phyloP scores from a whole-genome alignment of 2,329 filamentous ascomycete species.

The Trichothecium sympodiale region DNA sequence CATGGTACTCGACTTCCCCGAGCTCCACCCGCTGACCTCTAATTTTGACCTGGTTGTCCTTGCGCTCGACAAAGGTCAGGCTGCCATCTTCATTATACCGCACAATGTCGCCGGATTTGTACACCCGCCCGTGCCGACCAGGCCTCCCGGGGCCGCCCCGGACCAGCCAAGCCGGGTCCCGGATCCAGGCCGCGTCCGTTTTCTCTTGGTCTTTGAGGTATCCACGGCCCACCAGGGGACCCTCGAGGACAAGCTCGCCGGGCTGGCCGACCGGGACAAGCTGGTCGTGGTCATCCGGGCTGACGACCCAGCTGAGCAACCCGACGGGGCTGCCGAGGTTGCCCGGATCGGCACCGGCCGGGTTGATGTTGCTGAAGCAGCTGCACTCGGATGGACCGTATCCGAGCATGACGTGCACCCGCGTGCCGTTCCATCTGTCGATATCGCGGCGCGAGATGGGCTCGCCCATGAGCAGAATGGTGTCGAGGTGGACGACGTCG shows the following conservation, averaged over 20 bases:
- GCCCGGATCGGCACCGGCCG: constrained; percentile 4
- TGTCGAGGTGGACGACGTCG: background rate
- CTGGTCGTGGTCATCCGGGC: constrained; percentile 1
- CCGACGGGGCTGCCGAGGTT: constrained; percentile 6
- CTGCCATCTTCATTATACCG: constrained; percentile 16
- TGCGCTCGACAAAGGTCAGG: constrained; percentile 22
- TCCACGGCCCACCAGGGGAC: constrained; percentile 34
- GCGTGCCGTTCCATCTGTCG: constrained; percentile 1
- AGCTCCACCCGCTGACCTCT: constrained; percentile 38
- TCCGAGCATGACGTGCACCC: constrained; percentile 1
- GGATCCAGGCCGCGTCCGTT: constrained; percentile 33
- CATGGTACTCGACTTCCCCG: constrained; percentile 12
- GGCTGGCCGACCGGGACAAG: background rate
- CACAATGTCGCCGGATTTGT: constrained; percentile 23
- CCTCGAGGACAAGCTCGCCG: constrained; percentile 25
- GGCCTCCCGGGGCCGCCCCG: constrained; percentile 13
- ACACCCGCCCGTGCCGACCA: constrained; percentile 19
- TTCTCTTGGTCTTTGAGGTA: constrained; percentile 34
- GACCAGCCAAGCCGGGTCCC: constrained; percentile 26
- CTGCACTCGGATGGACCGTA: background rate
- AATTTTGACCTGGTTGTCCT: constrained; percentile 39
- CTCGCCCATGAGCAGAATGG: background rate
- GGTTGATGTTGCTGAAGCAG: constrained; percentile 10
- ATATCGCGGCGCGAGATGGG: background rate
- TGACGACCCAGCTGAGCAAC: constrained; percentile 7